phyloP scores from a whole-genome alignment of 2,329 filamentous ascomycete genomes.

The Moelleriella libera region DNA sequence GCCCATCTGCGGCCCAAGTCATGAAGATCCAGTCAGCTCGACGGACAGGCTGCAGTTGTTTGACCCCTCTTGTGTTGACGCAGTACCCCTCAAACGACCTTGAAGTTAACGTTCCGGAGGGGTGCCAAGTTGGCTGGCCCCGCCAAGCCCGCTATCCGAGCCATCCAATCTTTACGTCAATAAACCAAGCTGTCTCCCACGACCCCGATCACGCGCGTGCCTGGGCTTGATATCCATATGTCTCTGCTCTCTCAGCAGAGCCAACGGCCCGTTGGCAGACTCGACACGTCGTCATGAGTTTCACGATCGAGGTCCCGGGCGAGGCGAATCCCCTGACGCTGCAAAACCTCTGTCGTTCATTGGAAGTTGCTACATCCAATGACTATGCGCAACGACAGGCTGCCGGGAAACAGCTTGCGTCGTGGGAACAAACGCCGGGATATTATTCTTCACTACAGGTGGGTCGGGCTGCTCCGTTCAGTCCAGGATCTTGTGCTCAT shows the following conservation, averaged over 20 bases:
- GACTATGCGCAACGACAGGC: constrained; percentile 50
- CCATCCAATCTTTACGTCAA: no score
- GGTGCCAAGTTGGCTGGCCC: no score
- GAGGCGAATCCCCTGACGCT: constrained; percentile 60
- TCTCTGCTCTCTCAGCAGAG: not conserved
- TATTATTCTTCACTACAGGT: constrained; percentile 61
- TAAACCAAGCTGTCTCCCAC: no score
- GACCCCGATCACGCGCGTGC: no score
- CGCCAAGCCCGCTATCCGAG: no score
- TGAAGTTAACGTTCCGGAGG: no score
- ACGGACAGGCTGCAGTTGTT: no score
- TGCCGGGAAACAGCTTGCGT: constrained; percentile 53
- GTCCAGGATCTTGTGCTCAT: not conserved
- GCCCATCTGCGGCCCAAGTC: no score
- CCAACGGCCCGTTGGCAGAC: not conserved
- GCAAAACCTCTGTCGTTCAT: constrained; percentile 47
- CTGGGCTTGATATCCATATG: no score
- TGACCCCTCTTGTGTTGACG: no score
- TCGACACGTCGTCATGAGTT: constrained; percentile 39
- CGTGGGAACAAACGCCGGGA: constrained; percentile 53
- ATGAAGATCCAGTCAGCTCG: no score
- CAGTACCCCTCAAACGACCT: no score
- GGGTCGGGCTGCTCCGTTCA: constrained; percentile 7
- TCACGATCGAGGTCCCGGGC: constrained; percentile 64
- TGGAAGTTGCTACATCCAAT: constrained; percentile 49